Evolutionary conservation across 2,329 filamentous ascomycete genomes (phyloP).

Genomic region (Fusarium sublunatum): DNA sequence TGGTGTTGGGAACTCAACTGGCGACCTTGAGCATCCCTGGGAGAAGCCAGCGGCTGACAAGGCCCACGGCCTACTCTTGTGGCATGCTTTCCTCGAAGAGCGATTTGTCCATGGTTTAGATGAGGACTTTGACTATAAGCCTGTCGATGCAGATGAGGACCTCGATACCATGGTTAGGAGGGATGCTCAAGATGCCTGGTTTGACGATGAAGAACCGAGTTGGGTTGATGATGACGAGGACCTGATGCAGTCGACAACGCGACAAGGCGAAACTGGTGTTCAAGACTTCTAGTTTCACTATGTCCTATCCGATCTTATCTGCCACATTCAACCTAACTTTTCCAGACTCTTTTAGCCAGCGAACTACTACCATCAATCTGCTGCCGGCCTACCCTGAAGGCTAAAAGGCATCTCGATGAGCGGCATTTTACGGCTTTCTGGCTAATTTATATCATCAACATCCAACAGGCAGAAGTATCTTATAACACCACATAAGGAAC

Average conservation of each 20-base stretch:
- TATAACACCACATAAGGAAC: conserved; percentile 12
- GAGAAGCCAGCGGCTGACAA: conserved; percentile 54
- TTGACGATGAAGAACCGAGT: conserved; percentile 80
- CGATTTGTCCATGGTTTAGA: conserved; percentile 82
- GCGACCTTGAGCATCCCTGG: conserved; percentile 54
- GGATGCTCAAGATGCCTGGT: conserved; percentile 80
- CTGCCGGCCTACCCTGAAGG: conserved; percentile 25
- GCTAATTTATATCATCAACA: conserved; percentile 17
- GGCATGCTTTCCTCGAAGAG: conserved; percentile 77
- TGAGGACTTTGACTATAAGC: conserved; percentile 79
- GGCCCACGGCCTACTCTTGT: conserved; percentile 74
- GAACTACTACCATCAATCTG: conserved; percentile 20
- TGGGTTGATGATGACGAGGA: conserved; percentile 64
- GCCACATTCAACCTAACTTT: neutral
- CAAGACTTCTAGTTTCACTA: conserved; percentile 71
- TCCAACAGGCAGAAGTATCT: conserved; percentile 1
- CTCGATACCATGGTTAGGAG: conserved; percentile 71
- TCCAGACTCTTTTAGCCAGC: conserved; percentile 23
- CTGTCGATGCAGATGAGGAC: conserved; percentile 77
- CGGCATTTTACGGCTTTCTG: conserved; percentile 20
- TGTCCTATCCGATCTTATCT: neutral
- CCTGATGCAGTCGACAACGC: conserved; percentile 19
- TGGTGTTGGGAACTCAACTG: conserved; percentile 11
- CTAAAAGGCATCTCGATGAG: neutral
- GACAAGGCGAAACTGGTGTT: conserved; percentile 73